Evolutionary conservation across 2,329 filamentous ascomycete genomes (phyloP).

Genomic region (Taxawa tesnikishii): DNA sequence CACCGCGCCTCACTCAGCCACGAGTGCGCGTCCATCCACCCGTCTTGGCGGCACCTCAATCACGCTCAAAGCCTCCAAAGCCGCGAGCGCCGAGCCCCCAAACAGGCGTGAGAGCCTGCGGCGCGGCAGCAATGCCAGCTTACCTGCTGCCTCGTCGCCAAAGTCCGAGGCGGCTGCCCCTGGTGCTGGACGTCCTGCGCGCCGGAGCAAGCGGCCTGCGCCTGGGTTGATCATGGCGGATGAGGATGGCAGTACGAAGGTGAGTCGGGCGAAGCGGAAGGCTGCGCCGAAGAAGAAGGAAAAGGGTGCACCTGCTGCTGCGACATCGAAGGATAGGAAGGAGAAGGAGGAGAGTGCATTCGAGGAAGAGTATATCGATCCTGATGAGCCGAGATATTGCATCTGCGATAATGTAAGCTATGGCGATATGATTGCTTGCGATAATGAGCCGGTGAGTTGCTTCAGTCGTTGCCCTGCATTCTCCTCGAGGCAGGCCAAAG

Average conservation of each 20-base stretch:
- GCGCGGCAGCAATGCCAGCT: constrained; percentile 29
- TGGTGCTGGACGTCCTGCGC: no score
- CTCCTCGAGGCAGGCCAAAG: constrained; percentile 1
- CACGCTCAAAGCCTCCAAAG: constrained; percentile 29
- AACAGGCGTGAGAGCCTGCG: constrained; percentile 28
- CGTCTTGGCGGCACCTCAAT: constrained; percentile 17
- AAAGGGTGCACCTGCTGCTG: constrained; percentile 25
- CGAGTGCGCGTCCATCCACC: constrained; percentile 11
- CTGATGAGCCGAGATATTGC: constrained; percentile 66
- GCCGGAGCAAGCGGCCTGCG: constrained; percentile 56
- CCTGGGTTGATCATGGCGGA: constrained; percentile 56
- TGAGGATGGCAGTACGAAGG: constrained; percentile 47
- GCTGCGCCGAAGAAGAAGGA: constrained; percentile 54
- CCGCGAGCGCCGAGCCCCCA: constrained; percentile 35
- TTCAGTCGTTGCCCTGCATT: constrained; percentile 1
- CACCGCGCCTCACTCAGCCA: constrained; percentile 1
- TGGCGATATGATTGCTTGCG: constrained; percentile 73
- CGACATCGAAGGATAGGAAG: constrained; percentile 23
- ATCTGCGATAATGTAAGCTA: constrained; percentile 69
- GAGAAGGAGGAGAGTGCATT: constrained; percentile 41
- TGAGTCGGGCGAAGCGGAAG: constrained; percentile 61
- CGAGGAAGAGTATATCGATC: constrained; percentile 45
- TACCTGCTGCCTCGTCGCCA: constrained; percentile 9
- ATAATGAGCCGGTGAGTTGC: constrained; percentile 58
- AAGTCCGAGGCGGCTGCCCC: constrained; percentile 7